Conservation (phyloP, 2,329 filamentous ascomycete genomes). For the Colletotrichum cereale region DNA sequence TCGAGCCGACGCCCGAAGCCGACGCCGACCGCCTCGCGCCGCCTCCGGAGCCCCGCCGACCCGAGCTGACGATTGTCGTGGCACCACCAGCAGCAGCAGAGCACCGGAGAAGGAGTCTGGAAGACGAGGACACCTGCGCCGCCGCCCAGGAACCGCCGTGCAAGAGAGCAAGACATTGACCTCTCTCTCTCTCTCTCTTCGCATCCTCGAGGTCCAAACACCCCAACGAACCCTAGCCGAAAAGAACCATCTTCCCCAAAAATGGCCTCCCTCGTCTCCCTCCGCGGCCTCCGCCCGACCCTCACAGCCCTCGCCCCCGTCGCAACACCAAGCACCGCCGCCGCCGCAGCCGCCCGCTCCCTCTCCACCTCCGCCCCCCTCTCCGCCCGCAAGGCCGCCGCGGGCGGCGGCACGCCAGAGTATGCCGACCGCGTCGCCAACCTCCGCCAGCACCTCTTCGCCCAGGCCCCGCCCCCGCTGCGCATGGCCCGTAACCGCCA, state of each 20-base stretch:
- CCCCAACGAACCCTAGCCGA: not conserved
- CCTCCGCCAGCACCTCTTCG: conserved; percentile 62
- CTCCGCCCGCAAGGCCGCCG: conserved; percentile 43
- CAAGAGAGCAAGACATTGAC: not conserved
- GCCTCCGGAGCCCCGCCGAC: not conserved
- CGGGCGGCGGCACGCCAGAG: conserved; percentile 48
- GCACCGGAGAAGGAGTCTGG: not conserved
- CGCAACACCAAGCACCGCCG: conserved; percentile 24
- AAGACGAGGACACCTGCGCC: not conserved
- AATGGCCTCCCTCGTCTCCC: conserved; percentile 40
- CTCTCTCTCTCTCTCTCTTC: not conserved
- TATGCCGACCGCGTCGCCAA: conserved; percentile 59
- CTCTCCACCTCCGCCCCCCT: conserved; percentile 47
- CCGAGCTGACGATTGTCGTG: not conserved
- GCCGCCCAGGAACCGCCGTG: not conserved
- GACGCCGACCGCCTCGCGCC: not conserved
- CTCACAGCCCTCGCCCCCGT: conserved; percentile 32
- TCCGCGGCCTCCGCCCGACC: conserved; percentile 49
- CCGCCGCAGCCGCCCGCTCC: conserved; percentile 27
- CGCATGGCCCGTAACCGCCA: conserved; percentile 88
- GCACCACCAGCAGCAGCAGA: no score
- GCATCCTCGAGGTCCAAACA: not conserved
- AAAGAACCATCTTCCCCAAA: not conserved
- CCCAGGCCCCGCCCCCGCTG: conserved; percentile 74
- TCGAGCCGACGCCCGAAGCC: not conserved